These are phyloP conservation scores for Ilyonectria robusta DNA, from an alignment of 2,329 filamentous ascomycete species.

Conservation along the genomic window DNA sequence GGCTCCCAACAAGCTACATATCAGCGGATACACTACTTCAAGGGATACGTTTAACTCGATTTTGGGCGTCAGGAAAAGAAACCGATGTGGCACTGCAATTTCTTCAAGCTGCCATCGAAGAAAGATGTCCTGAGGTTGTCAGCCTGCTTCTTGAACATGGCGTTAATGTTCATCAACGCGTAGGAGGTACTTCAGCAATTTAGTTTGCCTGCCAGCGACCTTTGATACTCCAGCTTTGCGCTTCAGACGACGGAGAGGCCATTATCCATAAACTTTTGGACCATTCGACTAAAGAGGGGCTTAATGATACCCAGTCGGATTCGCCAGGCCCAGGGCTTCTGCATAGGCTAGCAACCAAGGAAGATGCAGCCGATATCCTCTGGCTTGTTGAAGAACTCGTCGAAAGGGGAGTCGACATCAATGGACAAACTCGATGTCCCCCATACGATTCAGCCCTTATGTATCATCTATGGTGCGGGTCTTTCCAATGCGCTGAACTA, in stretches of 20 bases:
- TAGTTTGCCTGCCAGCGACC: not conserved
- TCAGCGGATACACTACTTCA: not conserved
- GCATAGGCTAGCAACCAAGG: not conserved
- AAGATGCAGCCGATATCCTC: rapidly evolving
- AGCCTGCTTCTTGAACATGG: not conserved
- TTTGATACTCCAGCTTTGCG: not conserved
- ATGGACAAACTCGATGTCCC: not conserved
- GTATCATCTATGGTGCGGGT: not conserved
- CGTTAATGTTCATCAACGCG: not conserved
- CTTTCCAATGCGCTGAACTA: conserved; percentile 1
- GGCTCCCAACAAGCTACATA: rapidly evolving
- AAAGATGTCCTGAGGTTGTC: not conserved
- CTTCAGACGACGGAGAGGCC: rapidly evolving
- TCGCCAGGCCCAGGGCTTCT: not conserved
- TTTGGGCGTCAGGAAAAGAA: not conserved
- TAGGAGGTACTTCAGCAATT: not conserved
- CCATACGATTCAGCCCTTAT: not conserved
- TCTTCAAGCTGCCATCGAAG: not conserved
- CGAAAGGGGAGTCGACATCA: conserved; percentile 2
- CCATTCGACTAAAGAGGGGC: not conserved
- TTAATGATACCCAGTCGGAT: not conserved
- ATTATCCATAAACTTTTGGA: not conserved
- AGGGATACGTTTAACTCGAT: not conserved
- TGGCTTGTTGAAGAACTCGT: conserved; percentile 24
- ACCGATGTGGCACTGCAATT: not conserved